Evolutionary conservation across 164 flowering plant species (phyloP), one percentile per base, ranked within the genome.

Genomic region (Umbellularia californica): DNA sequence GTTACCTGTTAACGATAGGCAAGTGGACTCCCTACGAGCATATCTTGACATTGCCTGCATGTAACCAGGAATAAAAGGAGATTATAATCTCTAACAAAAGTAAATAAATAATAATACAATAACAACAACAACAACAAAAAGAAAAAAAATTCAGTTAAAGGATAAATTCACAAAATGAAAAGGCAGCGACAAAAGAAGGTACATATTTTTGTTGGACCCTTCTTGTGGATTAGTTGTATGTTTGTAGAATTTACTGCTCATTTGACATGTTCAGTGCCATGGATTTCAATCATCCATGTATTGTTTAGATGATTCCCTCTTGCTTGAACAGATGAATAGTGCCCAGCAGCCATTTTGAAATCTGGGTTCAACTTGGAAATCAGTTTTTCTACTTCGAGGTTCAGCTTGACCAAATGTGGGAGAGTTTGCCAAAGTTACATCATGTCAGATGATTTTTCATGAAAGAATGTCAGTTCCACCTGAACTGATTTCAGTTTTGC

Each of bases 31-130:
- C 55, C 90, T 82, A 20, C 91, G 93, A 77, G 82, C 84, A 84
- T 95, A 93, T 77, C 97, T 91, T 22, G 97, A 78, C 92, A 95
- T 82, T 72, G 96, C 97, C 98, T 95, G 86, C 77, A 71, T 14
- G 41, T n/a, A 27, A 65, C 41, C n/a, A 65, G 15, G 25, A 41
- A 30, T 4, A 30, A 30, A 30, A 30, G 35, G 35, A 30, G 35
- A 30, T 4, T 30, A 30, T 3, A 0, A 30, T 30, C 35, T 30
- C 0, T 30, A 30, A 30, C 33, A 1, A 33, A 75, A 2, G 23
- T 17, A 7, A 35, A 23, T 35, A 35, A 5, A 41, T 41, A 41
- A 41, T 9, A 41, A 41, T 41, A 1, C 10, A 41, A 41, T 41
- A 41, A 41, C 47, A 41, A 35, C 47, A 2, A 35, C 47, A 2